A percentile compares a stretch with the other conserved stretches of the same genome.
These are phyloP conservation scores for Orobanche coerulescens DNA, from an alignment of 257 asterid genomes.

Conservation along the genomic window DNA sequence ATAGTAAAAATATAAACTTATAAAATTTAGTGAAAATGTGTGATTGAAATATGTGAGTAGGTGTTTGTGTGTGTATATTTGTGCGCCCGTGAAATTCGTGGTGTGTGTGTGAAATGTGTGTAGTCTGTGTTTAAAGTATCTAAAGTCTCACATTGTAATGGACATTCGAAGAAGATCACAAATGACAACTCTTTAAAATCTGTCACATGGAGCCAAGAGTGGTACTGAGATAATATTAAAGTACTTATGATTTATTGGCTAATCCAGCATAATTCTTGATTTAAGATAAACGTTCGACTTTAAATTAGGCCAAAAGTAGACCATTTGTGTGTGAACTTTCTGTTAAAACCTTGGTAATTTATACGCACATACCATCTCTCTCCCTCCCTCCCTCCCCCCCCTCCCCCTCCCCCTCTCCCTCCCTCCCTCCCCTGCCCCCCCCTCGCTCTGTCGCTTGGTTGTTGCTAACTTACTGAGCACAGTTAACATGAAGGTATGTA, in stretches of 20 bases:
- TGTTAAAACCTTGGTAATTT: conserved; percentile 14
- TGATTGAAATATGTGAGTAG: no score
- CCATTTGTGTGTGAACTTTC: background rate
- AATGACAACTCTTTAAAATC: background rate
- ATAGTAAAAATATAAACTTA: no score
- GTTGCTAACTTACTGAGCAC: background rate
- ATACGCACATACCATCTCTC: no score
- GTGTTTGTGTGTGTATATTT: no score
- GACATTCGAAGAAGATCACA: conserved; percentile 5
- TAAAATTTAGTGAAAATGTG: no score
- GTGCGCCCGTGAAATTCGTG: no score
- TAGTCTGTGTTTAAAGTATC: background rate
- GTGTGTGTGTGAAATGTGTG: background rate
- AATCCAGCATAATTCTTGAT: conserved; percentile 9
- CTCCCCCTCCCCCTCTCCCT: no score
- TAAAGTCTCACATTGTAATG: background rate
- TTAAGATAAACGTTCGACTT: conserved; percentile 14
- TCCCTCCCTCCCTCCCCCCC: no score
- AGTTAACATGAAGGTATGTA: background rate
- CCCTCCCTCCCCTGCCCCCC: background rate
- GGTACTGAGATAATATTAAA: conserved; percentile 1
- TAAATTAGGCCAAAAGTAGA: conserved; percentile 4
- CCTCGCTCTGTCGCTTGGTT: background rate
- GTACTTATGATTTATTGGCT: conserved; percentile 7
- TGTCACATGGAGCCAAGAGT: background rate